Evolutionary conservation across 192 early-diverging fungal species (phyloP), one percentile per base, ranked within the genome.

Genomic region (Umbelopsis sp.): DNA sequence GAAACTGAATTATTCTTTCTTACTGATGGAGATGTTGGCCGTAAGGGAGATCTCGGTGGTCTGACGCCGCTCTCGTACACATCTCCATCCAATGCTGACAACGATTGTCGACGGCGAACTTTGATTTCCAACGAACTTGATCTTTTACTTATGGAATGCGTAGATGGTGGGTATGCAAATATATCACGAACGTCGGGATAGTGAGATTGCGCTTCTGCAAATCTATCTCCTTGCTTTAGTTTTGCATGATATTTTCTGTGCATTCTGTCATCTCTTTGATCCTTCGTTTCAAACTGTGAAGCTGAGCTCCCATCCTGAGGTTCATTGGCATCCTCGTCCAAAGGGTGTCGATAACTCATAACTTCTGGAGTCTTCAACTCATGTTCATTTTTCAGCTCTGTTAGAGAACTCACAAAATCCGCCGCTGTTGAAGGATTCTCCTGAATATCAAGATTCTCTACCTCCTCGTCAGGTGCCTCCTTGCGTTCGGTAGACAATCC

Each of bases 401-500:
- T 61, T 25, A 30, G 55, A 25, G 55, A 61, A 13, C 33, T 30
- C 12, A 35, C 55, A 61, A n/a, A 37, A 35, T 35, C 55, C 25
- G 55, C 4, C 1, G 9, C 30, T 61, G 27, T 16, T 35, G 35
- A 7, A 35, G 27, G 27, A 35, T 61, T 61, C 55, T 69, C 27
- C 47, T 49, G 35, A 69, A 69, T 69, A 45, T 69, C 37, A 69
- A 49, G 35, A 53, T 69, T 69, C 35, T 50, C 68, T 35, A 53
- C 45, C 35, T 46, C 35, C 33, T 20, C 21, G 46, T 50, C 53
- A 46, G 68, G 50, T 55, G 33, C 21, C 47, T 48, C 44, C 66
- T 64, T 37, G 45, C 33, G 25, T 27, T 33, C 46, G 55, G 66
- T 58, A 70, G 69, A 22, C 47, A 46, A 41, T 35, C 67, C 55